These are phyloP conservation scores for Ammopiptanthus mongolicus DNA, from an alignment of 306 rosid genomes.

Conservation along the genomic window DNA sequence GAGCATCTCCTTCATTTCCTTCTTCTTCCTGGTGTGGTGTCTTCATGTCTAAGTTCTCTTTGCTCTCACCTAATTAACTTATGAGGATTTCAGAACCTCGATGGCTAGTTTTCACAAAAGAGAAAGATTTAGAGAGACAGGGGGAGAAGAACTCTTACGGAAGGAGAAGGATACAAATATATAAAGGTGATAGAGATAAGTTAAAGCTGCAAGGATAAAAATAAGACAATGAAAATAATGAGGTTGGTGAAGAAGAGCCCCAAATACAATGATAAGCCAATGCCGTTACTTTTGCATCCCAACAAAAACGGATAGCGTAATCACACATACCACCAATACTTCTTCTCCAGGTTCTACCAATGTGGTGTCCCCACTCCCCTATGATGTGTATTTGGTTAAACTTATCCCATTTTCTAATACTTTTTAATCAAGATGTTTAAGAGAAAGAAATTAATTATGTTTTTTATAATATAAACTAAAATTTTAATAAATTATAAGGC, in stretches of 20 bases:
- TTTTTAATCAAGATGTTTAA: no score
- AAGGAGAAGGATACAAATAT: not conserved
- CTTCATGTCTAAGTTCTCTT: not conserved
- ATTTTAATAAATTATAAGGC: no score
- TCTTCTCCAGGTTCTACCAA: not conserved
- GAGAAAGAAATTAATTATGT: no score
- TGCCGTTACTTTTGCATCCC: not conserved
- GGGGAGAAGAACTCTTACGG: not conserved
- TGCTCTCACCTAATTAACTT: slow-evolving; percentile 11
- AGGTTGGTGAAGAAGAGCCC: not conserved
- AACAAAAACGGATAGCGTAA: not conserved
- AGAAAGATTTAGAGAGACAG: not conserved
- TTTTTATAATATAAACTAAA: no score
- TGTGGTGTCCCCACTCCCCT: not conserved
- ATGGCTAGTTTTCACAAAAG: not conserved
- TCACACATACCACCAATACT: not conserved
- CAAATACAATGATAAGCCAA: slow-evolving; percentile 12
- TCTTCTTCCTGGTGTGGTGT: not conserved
- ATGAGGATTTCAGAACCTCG: slow-evolving; percentile 25
- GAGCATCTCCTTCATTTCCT: not conserved
- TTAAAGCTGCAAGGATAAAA: not conserved
- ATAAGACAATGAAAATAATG: not conserved
- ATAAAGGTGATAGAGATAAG: not conserved
- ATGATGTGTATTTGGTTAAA: no score
- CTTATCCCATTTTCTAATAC: no score